These are phyloP conservation scores for Patellifolia procumbens DNA, from an alignment of 179 eudicot species.

Conservation along the genomic window DNA sequence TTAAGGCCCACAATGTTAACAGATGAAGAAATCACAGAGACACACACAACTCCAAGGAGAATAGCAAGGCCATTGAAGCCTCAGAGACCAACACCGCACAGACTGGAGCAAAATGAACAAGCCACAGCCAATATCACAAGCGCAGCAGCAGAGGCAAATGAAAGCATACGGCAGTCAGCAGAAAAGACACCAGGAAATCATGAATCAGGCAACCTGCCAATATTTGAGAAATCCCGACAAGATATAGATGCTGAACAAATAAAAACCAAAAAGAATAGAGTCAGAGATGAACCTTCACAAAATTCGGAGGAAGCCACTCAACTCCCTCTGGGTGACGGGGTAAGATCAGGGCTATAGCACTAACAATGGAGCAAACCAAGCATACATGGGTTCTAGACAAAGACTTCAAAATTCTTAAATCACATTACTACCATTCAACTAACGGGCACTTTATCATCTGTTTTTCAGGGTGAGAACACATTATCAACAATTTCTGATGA, in stretches of 20 bases:
- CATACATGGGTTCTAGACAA: background rate
- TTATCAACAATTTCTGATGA: constrained; percentile 10
- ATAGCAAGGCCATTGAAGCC: constrained; percentile 31
- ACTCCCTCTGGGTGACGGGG: constrained; percentile 35
- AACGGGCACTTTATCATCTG: constrained; percentile 16
- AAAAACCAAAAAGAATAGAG: constrained; percentile 19
- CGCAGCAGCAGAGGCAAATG: constrained; percentile 27
- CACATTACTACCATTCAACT: background rate
- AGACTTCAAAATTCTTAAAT: background rate
- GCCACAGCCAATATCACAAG: constrained; percentile 20
- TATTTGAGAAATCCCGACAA: constrained; percentile 23
- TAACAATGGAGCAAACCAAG: background rate
- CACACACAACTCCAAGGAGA: constrained; percentile 24
- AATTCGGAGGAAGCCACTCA: constrained; percentile 7
- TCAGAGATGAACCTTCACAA: constrained; percentile 30
- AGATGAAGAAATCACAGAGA: constrained; percentile 44
- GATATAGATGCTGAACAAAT: constrained; percentile 25
- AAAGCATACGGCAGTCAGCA: constrained; percentile 20
- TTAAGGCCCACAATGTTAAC: constrained; percentile 31
- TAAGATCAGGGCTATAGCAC: constrained; percentile 34
- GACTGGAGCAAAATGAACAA: constrained; percentile 36
- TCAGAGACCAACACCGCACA: constrained; percentile 32
- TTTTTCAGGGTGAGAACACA: constrained; percentile 40
- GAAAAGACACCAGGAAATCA: constrained; percentile 21
- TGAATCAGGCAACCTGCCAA: constrained; percentile 20